Percentiles rank a stretch among this genome's conserved stretches.
Conservation (phyloP, 2,329 filamentous ascomycete genomes). For the Fusarium sp. region DNA sequence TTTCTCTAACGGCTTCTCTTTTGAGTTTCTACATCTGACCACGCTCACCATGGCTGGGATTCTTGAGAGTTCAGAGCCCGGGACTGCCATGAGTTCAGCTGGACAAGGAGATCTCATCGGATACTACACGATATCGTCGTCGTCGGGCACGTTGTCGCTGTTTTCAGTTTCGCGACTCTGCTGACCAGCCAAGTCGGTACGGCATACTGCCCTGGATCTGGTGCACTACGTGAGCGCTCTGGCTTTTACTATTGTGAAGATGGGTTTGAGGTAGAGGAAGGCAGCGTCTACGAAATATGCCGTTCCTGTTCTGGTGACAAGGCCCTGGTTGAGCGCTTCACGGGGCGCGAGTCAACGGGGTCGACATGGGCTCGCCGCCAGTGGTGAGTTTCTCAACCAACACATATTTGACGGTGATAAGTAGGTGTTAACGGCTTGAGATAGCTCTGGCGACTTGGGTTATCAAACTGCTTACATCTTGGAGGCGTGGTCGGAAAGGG, state of each 20-base stretch:
- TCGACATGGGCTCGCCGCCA: background rate
- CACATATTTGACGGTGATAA: background rate
- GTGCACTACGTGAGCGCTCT: background rate
- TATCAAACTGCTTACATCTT: background rate
- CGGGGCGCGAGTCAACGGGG: background rate
- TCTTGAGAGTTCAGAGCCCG: background rate
- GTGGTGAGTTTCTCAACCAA: background rate
- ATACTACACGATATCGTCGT: background rate
- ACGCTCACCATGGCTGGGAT: background rate
- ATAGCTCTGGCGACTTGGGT: background rate
- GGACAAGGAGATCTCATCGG: background rate
- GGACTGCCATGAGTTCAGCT: background rate
- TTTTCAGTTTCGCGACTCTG: background rate
- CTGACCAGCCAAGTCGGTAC: background rate
- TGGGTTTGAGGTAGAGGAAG: background rate
- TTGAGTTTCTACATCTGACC: background rate
- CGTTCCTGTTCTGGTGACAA: background rate
- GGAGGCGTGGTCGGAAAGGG: background rate
- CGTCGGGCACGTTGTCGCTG: background rate
- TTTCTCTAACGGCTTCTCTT: background rate
- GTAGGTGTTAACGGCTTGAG: background rate
- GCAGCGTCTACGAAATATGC: background rate
- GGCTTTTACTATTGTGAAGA: background rate
- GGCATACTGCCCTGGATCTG: background rate
- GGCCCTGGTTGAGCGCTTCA: background rate